Evolutionary conservation across 371 early-diverging fungal genomes (phyloP), one percentile per base, ranked within the genome.

Genomic region (Mortierella sp.): DNA sequence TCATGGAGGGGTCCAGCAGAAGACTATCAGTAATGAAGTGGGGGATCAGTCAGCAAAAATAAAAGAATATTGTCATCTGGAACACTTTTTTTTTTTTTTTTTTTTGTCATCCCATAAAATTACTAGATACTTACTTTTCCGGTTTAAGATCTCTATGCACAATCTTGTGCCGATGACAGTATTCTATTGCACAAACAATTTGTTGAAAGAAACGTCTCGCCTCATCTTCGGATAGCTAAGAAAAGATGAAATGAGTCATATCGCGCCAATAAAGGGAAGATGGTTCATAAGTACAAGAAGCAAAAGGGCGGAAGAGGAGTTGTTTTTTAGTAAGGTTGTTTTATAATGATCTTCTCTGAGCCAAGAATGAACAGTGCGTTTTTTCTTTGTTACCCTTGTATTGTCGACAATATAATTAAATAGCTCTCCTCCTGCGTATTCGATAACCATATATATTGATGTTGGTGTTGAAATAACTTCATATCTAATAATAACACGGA

Each of bases 81-180:
- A 47, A 47, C 17, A n/a, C 6, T n/a, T 2, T 47, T n/a, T n/a
- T n/a, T n/a, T n/a, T n/a, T n/a, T n/a, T 51, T 51, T n/a, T 55
- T 29, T 29, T 55, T 55, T n/a, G 7, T 23, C 7, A 23, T 34
- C 40, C 75, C 53, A 29, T 26, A 12, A 53, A 28, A 53, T 29
- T 28, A 23, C 13, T 23, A 53, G 15, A 42, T 86, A 87, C 88
- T 92, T 86, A 88, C 89, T 93, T 94, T 86, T 93, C 94, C 10
- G 94, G 95, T 77, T 94, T 94, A 64, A 94, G 84, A 81, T 94
- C 95, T 78, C 96, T 89, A 84, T 99, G 99, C 37, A 97, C 98
- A 78, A 99, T 97, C 66, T 96, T 96, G 76, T 96, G 95, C 56
- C 96, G 89, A 85, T 99, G 99, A 84, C 99, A 99, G 84, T 97